Conservation (phyloP, 2,329 filamentous ascomycete species). For the Botrytis deweyae region DNA sequence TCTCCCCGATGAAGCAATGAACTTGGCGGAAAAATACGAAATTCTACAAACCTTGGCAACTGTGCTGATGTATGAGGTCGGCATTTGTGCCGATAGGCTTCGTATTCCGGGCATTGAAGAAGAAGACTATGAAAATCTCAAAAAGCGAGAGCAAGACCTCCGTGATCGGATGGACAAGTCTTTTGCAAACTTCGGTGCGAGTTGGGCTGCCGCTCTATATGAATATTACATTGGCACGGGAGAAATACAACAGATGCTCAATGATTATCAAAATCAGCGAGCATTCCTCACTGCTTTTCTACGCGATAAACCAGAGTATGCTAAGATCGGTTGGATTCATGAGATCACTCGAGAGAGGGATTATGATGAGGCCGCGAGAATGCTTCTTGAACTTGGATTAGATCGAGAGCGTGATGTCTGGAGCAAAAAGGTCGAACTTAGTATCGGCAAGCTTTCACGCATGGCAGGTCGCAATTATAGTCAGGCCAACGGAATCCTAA, state of each 20-base stretch:
- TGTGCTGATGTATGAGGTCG: slow-evolving; percentile 39
- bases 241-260: slow-evolving; percentile 66
- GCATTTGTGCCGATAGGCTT: slow-evolving; percentile 14
- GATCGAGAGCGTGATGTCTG: slow-evolving; percentile 76
- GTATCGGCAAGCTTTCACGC: slow-evolving; percentile 77
- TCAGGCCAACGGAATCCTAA: slow-evolving; percentile 40
- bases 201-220: slow-evolving; percentile 71
- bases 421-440: slow-evolving; percentile 92
- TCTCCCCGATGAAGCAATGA: slow-evolving; percentile 56
- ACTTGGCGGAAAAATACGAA: slow-evolving; percentile 59
- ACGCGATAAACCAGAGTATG: slow-evolving; percentile 66
- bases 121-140: slow-evolving; percentile 22
- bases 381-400: slow-evolving; percentile 68
- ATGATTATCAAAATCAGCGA: slow-evolving; percentile 66
- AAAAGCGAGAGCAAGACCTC: slow-evolving; percentile 21
- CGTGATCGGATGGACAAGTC: slow-evolving; percentile 42
- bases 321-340: slow-evolving; percentile 91
- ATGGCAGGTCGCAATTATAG: slow-evolving; percentile 58
- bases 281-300: slow-evolving; percentile 77
- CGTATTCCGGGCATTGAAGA: slow-evolving; percentile 17
- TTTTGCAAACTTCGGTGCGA: slow-evolving; percentile 50
- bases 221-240: slow-evolving; percentile 69
- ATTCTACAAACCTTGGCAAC: slow-evolving; percentile 64
- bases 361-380: slow-evolving; percentile 69
- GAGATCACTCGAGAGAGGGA: slow-evolving; percentile 77